Conservation (phyloP, 1,284 basidiomycete species). For the Sanghuangporus weigelae region DNA sequence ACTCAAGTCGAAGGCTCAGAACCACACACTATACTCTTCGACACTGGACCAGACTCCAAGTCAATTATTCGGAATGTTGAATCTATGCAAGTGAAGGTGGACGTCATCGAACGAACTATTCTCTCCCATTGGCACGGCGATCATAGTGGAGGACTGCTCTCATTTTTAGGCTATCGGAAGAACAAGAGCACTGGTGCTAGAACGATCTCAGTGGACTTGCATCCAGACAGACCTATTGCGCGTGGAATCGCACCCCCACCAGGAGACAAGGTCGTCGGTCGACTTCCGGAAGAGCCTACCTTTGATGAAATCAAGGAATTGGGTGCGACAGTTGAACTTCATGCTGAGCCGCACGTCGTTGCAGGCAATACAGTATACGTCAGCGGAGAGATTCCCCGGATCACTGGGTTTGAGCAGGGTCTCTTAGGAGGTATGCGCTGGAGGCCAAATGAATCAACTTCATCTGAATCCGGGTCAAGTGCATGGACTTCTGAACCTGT, state of each 20-base stretch:
- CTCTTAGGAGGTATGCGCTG: slow-evolving; percentile 65
- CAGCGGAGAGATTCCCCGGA: slow-evolving; percentile 74
- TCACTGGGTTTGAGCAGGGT: slow-evolving; percentile 63
- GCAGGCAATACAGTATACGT: slow-evolving; percentile 60
- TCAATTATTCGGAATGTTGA: slow-evolving; percentile 66
- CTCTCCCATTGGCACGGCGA: slow-evolving; percentile 84
- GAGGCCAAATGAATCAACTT: slow-evolving; percentile 28
- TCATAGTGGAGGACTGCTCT: slow-evolving; percentile 70
- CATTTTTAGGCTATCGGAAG: slow-evolving; percentile 46
- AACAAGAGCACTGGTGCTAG: slow-evolving; percentile 12
- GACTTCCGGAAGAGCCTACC: slow-evolving; percentile 64
- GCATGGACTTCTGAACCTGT: slow-evolving; percentile 65
- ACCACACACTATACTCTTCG: slow-evolving; percentile 61
- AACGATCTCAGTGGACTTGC: slow-evolving; percentile 60
- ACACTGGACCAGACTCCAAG: slow-evolving; percentile 73
- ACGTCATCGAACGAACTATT: slow-evolving; percentile 56
- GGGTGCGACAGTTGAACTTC: slow-evolving; percentile 53
- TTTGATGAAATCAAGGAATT: slow-evolving; percentile 55
- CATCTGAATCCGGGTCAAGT: slow-evolving; percentile 32
- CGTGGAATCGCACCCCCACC: slow-evolving; percentile 69
- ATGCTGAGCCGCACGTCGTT: slow-evolving; percentile 55
- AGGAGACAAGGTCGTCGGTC: slow-evolving; percentile 48
- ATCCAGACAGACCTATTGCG: slow-evolving; percentile 67
- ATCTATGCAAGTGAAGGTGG: slow-evolving; percentile 52
- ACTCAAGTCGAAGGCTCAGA: slow-evolving; percentile 42